phyloP scores from a whole-genome alignment of 768 basidiomycete species.

The Serendipita vermifera region DNA sequence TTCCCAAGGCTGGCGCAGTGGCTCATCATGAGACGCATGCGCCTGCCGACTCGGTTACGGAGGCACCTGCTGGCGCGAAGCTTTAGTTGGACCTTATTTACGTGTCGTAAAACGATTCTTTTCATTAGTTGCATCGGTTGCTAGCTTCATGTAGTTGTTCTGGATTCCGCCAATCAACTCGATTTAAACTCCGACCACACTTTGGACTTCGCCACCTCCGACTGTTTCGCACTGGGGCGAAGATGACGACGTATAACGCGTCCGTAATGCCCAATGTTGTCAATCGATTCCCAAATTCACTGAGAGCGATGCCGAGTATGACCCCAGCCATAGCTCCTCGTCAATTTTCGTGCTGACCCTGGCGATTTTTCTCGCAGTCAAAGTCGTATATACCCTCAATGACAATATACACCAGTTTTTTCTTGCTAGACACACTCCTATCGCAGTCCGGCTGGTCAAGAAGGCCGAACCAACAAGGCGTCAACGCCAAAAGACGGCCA shows the following conservation, averaged over 20 bases:
- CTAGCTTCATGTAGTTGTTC: too few species aligned
- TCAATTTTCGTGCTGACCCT: neutral
- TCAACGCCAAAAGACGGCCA: slow-evolving; percentile 6
- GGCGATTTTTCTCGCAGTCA: neutral
- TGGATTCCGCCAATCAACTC: too few species aligned
- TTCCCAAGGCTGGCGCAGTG: too few species aligned
- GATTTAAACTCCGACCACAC: slow-evolving; percentile 2
- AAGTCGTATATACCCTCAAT: slow-evolving; percentile 9
- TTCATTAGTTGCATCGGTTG: too few species aligned
- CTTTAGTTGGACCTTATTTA: too few species aligned
- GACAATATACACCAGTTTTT: slow-evolving; percentile 10
- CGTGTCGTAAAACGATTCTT: too few species aligned
- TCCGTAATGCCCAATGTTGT: slow-evolving; percentile 1
- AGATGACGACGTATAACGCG: slow-evolving; percentile 5
- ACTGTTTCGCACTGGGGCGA: neutral
- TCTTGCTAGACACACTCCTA: slow-evolving; percentile 2
- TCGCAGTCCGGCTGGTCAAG: neutral
- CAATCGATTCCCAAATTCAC: slow-evolving; percentile 5
- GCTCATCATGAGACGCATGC: too few species aligned
- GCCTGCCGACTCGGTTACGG: too few species aligned
- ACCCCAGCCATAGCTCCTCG: neutral
- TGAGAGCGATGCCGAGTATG: slow-evolving; percentile 5
- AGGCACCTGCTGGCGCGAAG: too few species aligned
- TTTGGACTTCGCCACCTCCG: neutral
- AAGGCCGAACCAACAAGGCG: neutral